Base-by-base conservation (phyloP, 2,329 filamentous ascomycete genomes). In the Sporothrix sp. region DNA sequence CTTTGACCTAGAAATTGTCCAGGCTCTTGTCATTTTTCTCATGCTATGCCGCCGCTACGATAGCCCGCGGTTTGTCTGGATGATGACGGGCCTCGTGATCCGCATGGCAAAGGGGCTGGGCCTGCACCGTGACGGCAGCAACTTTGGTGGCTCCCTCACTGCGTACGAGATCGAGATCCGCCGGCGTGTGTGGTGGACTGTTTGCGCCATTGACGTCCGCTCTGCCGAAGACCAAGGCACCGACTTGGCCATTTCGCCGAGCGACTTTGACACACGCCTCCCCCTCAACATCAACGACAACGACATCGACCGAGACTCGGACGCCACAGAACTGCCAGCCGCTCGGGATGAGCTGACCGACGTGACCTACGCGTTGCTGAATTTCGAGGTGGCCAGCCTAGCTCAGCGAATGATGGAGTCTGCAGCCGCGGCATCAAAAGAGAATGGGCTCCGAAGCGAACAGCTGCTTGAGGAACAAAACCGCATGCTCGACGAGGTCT, bases 111-210 rank as follows among this genome's bases (percentile, higher is more conserved):
- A 80, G 57, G 73, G 75, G 2, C 71, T 82, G 57, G 80, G 80
- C 1, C 66, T 84, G 2, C 79, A 84, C 57, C 71, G 76, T 5
- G 78, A 82, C 48, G 70, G 71, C 10, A 64, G 66, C 4, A 63
- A 69, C 40, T 69, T 81, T 33, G 50, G 39, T 23, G 25, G 38
- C 9, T 70, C 69, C 1, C 64, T 84, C 4, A 68, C 71, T 0
- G 73, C 76, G 0, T 81, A 78, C 52, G 78, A 83, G 50, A 71
- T 72, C 1, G 78, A 84, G 59, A 74, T 82, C 63, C 69, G 79
- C 33, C 69, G 80, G 20, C 69, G 81, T 2, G 60, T 82, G 0
- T 84, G 79, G 75, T 82, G 76, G 71, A 68, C 73, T n/a, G 69
- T 84, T 9, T 65, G 79, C 36, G 66, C 74, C 3, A 65, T 82